Percentiles rank a stretch among this genome's conserved stretches.
Conservation (phyloP, 306 rosid genomes). For the Sicyos edulis region DNA sequence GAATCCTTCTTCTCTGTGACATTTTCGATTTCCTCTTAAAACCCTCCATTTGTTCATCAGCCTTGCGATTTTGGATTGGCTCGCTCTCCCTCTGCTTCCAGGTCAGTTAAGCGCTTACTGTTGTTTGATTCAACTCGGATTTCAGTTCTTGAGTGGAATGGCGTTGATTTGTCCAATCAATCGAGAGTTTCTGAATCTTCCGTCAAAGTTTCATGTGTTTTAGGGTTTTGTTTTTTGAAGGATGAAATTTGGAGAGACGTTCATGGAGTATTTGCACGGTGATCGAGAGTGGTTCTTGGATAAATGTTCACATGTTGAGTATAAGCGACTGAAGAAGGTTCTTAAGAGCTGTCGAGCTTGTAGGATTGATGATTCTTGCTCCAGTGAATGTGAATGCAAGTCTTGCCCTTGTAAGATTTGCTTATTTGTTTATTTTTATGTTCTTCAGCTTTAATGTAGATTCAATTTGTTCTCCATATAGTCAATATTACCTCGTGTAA, state of each 20-base stretch:
- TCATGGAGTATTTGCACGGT: conserved; percentile 54
- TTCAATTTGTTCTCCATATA: too few species aligned
- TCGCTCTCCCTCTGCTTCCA: neutral
- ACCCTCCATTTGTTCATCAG: too few species aligned
- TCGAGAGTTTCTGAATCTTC: neutral
- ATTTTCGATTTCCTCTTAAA: neutral
- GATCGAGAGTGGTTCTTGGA: conserved; percentile 49
- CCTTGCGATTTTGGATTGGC: neutral
- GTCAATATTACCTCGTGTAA: too few species aligned
- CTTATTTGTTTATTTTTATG: too few species aligned
- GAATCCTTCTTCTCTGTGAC: neutral
- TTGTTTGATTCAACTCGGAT: neutral
- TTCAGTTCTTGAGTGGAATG: neutral
- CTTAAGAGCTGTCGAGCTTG: conserved; percentile 57
- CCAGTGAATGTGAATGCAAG: conserved; percentile 48
- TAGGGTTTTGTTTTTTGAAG: neutral
- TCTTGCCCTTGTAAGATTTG: conserved; percentile 64
- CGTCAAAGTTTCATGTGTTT: neutral
- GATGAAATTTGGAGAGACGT: conserved; percentile 77
- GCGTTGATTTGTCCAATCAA: neutral
- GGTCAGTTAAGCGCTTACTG: neutral
- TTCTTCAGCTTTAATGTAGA: too few species aligned
- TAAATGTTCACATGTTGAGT: conserved; percentile 64
- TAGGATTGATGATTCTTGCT: conserved; percentile 26
- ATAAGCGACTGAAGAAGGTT: conserved; percentile 64